Evolutionary conservation across 139 green algal species (phyloP).

Genomic region (Tetraselmis chui): DNA sequence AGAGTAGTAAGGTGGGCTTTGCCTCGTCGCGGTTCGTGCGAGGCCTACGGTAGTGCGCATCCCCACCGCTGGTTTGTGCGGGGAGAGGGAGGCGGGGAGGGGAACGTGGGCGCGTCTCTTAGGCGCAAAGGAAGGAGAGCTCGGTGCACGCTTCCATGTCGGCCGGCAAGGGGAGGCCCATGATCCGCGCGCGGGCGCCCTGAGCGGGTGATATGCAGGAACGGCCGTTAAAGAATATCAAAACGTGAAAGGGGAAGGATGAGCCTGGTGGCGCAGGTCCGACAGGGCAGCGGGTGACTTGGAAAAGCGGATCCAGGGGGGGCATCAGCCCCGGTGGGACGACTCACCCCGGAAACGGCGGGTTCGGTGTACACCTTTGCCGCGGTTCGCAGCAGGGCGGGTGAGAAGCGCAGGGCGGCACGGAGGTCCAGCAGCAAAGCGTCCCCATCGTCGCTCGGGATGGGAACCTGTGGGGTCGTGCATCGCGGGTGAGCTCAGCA

Average conservation of each 20-base stretch:
- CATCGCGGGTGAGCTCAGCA: background rate
- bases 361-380: background rate
- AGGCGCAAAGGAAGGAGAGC: background rate
- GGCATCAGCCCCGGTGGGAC: background rate
- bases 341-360: background rate
- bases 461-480: background rate
- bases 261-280: too few species aligned
- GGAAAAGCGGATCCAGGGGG: too few species aligned
- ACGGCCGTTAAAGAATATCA: too few species aligned
- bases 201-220: too few species aligned
- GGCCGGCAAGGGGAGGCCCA: background rate
- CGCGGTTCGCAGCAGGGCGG: background rate
- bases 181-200: background rate
- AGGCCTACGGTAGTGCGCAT: too few species aligned
- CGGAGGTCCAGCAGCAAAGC: background rate
- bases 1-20: too few species aligned
- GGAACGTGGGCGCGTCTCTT: background rate
- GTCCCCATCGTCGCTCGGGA: background rate
- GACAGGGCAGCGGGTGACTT: too few species aligned
- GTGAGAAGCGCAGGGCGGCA: background rate
- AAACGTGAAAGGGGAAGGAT: too few species aligned
- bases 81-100: background rate
- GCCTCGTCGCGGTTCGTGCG: too few species aligned
- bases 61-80: background rate
- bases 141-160: background rate